Evolutionary conservation across 179 eudicot genomes (phyloP), one percentile per base, ranked within the genome.

Genomic region (Pouteria campechiana): DNA sequence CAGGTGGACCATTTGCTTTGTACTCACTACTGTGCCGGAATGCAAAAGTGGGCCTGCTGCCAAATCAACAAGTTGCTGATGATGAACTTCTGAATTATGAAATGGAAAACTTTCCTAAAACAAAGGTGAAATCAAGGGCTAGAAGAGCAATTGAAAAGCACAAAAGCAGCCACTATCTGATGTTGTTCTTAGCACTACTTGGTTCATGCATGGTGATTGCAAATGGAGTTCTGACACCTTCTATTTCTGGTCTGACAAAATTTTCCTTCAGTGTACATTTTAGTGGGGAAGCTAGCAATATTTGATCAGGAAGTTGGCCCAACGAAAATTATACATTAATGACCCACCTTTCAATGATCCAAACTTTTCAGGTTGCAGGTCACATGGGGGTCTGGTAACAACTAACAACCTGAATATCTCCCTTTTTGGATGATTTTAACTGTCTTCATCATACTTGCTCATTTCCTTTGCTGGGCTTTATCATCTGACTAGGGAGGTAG

Each of bases 141-240:
- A 71, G 57, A 54, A 57, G 32, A 33, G 63, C 57, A 70, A 11
- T 74, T 63, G 69, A 75, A 62, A 67, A 70, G 68, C 73, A 70
- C 37, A 83, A 72, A 47, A 25, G 56, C 46, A 54, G 78, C 68
- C 86, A 70, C 51, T 74, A 76, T 60, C 43, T 87, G 33, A 59
- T 87, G 52, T 46, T 86, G 54, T 31, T 87, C 60, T 33, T 83
- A 69, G 94, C 96, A 48, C 63, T 87, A 31, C 58, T 83, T 74
- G 96, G 96, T 24, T 64, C 83, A 63, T 83, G 90, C 69, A 67
- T 87, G 96, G 81, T 84, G 17, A 74, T 83, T 63, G 79, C 72
- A 18, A 94, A 87, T 72, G 94, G 86, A 14, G 62, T 87, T 44
- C 77, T 87, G 2, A 83, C 90, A 2, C 83, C 96, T 10, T 79